Conservation (phyloP, 345 rosid species). For the Mercurialis annua region DNA sequence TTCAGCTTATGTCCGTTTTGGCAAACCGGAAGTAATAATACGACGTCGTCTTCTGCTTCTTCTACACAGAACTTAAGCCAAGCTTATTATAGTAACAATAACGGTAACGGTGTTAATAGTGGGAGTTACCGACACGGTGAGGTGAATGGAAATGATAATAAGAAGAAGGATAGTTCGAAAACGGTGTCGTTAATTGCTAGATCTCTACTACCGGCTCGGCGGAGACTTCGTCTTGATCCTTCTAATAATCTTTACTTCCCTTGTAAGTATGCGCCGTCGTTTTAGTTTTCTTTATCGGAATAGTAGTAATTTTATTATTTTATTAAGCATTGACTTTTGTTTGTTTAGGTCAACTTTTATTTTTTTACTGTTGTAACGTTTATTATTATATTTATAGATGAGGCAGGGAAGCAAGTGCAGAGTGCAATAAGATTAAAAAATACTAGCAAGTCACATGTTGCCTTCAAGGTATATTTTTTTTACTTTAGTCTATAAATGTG, state of each 20-base stretch:
- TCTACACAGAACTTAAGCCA: conserved; percentile 49
- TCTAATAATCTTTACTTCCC: conserved; percentile 73
- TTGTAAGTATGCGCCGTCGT: conserved; percentile 48
- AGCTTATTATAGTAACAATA: conserved; percentile 15
- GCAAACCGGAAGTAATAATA: conserved; percentile 41
- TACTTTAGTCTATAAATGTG: not conserved
- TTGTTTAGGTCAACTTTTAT: conserved; percentile 12
- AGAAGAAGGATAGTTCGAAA: conserved; percentile 24
- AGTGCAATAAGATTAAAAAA: conserved; percentile 89
- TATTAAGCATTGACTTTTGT: conserved; percentile 33
- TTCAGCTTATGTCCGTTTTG: conserved; percentile 77
- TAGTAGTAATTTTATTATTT: not conserved
- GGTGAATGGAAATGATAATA: too few relatives aligned
- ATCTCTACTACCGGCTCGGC: conserved; percentile 83
- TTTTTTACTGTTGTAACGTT: not conserved
- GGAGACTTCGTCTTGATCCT: conserved; percentile 92
- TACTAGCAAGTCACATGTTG: conserved; percentile 83
- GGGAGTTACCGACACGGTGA: conserved; percentile 32
- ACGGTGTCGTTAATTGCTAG: conserved; percentile 76
- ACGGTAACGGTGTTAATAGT: too few relatives aligned
- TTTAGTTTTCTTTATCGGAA: not conserved
- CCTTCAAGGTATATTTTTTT: conserved; percentile 66
- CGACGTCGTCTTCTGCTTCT: conserved; percentile 59
- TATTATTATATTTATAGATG: conserved; percentile 43
- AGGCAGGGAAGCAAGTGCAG: conserved; percentile 83